These are phyloP conservation scores for Aspergillus mulundensis DNA, from an alignment of 495 filamentous ascomycete genomes.

Conservation along the genomic window DNA sequence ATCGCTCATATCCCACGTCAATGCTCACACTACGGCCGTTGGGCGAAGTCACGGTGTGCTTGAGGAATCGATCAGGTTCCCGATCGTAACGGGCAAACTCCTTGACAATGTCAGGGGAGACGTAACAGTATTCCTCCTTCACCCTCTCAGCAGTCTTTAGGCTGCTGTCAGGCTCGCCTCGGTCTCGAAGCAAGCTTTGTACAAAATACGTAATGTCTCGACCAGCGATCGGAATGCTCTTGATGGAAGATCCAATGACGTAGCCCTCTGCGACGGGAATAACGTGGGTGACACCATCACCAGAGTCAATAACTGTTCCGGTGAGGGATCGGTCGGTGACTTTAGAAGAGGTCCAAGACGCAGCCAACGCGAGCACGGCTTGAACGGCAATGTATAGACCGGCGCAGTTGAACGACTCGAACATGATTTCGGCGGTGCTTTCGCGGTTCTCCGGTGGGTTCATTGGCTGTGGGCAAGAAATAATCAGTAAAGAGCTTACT, in stretches of 20 bases:
- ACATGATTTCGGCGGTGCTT: constrained; percentile 99
- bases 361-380: constrained; percentile 91
- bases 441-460: constrained; percentile 98
- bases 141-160: constrained; percentile 96
- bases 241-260: constrained; percentile 97
- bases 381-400: constrained; percentile 98
- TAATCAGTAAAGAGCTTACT: not conserved
- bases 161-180: constrained; percentile 93
- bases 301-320: constrained; percentile 95
- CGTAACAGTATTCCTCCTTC: constrained; percentile 97
- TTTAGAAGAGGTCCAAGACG: constrained; percentile 97
- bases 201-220: constrained; percentile 98
- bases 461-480: constrained; percentile 58
- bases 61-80: constrained; percentile 83
- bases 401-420: constrained; percentile 98
- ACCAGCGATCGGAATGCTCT: constrained; percentile 95
- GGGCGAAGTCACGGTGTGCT: constrained; percentile 82
- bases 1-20: constrained; percentile 96
- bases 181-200: constrained; percentile 90
- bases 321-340: constrained; percentile 95
- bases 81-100: constrained; percentile 90
- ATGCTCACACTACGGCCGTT: constrained; percentile 79
- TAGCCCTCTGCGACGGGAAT: constrained; percentile 98
- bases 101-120: constrained; percentile 97
- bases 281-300: constrained; percentile 97